A percentile compares a stretch with the other conserved stretches of the same genome.
These are phyloP conservation scores for Agmasoma carcini DNA, from an alignment of 371 early-diverging fungal genomes.

Conservation along the genomic window DNA sequence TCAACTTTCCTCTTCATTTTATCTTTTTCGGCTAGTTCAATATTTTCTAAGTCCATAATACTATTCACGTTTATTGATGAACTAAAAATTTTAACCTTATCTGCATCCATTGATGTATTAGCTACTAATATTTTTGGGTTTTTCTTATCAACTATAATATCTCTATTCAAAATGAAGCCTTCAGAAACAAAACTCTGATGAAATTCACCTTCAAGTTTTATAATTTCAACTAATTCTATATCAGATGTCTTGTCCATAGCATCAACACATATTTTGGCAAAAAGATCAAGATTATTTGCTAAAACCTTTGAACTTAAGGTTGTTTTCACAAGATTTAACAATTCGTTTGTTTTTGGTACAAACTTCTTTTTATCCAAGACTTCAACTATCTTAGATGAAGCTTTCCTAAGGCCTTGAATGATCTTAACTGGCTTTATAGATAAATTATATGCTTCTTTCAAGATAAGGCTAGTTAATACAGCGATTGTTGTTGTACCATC, in stretches of 20 bases:
- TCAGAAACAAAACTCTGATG: conserved; percentile 86
- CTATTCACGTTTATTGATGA: conserved; percentile 87
- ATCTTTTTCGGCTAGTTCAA: conserved; percentile 91
- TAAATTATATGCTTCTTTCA: conserved; percentile 83
- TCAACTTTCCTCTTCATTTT: conserved; percentile 96
- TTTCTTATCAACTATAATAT: conserved; percentile 79
- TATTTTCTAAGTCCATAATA: conserved; percentile 81
- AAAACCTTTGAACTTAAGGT: conserved; percentile 91
- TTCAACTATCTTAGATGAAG: conserved; percentile 66
- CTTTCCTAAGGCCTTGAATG: conserved; percentile 83
- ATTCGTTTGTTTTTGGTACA: conserved; percentile 58
- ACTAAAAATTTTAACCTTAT: conserved; percentile 97
- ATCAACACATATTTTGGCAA: conserved; percentile 83
- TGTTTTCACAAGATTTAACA: conserved; percentile 62
- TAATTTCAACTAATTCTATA: conserved; percentile 90
- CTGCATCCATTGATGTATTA: conserved; percentile 80
- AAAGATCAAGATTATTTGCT: conserved; percentile 81
- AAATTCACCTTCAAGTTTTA: conserved; percentile 87
- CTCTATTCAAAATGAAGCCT: conserved; percentile 92
- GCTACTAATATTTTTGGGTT: conserved; percentile 84
- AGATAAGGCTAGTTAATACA: conserved; percentile 82
- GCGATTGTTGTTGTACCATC: conserved; percentile 98
- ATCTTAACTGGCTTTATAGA: conserved; percentile 94
- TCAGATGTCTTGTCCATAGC: conserved; percentile 67
- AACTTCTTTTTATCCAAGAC: conserved; percentile 67